phyloP scores from a whole-genome alignment of 345 rosid genomes.

The Populus simonii region DNA sequence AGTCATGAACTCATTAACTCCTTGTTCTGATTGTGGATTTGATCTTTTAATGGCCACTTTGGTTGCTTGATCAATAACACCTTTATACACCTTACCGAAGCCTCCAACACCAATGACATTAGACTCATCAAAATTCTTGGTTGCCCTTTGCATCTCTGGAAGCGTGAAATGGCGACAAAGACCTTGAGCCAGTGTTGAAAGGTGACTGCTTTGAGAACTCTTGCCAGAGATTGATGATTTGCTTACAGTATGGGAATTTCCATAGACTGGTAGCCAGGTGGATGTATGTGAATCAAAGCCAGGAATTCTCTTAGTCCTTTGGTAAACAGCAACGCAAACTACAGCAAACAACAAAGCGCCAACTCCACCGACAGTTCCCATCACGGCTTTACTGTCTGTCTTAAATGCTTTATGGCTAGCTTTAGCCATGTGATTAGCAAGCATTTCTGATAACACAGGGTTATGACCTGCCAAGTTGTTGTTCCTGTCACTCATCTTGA shows the following conservation, averaged over 20 bases:
- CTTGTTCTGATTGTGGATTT: slow-evolving; percentile 77
- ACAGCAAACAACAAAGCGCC: slow-evolving; percentile 52
- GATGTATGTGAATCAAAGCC: slow-evolving; percentile 48
- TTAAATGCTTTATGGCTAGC: slow-evolving; percentile 7
- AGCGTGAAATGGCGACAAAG: slow-evolving; percentile 68
- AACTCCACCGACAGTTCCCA: slow-evolving; percentile 60
- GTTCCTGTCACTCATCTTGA: slow-evolving; percentile 49
- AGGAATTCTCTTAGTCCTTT: slow-evolving; percentile 26
- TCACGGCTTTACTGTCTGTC: slow-evolving; percentile 12
- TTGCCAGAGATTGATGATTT: slow-evolving; percentile 48
- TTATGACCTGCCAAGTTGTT: slow-evolving; percentile 64
- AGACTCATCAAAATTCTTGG: slow-evolving; percentile 61
- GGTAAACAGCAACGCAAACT: slow-evolving; percentile 38
- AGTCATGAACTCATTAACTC: slow-evolving; percentile 73
- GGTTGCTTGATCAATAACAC: slow-evolving; percentile 47
- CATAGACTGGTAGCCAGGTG: slow-evolving; percentile 66
- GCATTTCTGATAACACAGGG: slow-evolving; percentile 58
- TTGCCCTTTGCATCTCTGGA: slow-evolving; percentile 56
- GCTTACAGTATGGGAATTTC: slow-evolving; percentile 45
- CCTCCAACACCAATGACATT: slow-evolving; percentile 84
- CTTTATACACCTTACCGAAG: slow-evolving; percentile 85
- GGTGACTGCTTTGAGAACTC: slow-evolving; percentile 42
- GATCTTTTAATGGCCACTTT: slow-evolving; percentile 76
- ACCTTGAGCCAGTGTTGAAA: slow-evolving; percentile 58
- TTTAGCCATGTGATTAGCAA: slow-evolving; percentile 27